These are phyloP conservation scores for Leccinum truebloodii DNA, from an alignment of 768 basidiomycete genomes.

Conservation along the genomic window DNA sequence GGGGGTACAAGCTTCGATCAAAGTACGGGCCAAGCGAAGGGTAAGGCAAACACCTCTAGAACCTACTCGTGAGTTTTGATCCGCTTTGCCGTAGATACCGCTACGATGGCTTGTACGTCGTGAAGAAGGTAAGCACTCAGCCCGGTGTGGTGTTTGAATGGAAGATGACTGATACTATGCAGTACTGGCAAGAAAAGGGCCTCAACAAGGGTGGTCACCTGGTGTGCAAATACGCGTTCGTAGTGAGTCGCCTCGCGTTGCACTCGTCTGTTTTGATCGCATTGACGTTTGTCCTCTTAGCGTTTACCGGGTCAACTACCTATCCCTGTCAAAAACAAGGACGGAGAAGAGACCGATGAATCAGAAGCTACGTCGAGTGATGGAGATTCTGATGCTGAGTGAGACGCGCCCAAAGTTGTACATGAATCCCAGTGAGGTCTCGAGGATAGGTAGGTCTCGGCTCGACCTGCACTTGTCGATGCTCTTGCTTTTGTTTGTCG, in stretches of 20 bases:
- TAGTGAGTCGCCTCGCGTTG: conserved; percentile 44
- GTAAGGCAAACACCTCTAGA: conserved; percentile 32
- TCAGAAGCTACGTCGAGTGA: neutral
- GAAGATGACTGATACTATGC: neutral
- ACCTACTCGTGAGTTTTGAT: neutral
- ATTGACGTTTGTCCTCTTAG: conserved; percentile 9
- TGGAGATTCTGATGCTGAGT: conserved; percentile 10
- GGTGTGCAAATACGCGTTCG: conserved; percentile 87
- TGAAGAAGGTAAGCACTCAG: conserved; percentile 57
- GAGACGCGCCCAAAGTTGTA: neutral
- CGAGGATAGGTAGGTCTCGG: neutral
- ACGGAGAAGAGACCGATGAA: conserved; percentile 11
- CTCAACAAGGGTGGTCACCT: conserved; percentile 65
- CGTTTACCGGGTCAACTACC: conserved; percentile 28
- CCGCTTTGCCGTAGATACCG: conserved; percentile 57
- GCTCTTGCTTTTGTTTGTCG: neutral
- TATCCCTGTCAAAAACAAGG: conserved; percentile 26
- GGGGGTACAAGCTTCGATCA: conserved; percentile 68
- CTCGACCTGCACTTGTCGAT: neutral
- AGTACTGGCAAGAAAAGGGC: conserved; percentile 80
- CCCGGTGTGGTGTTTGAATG: neutral
- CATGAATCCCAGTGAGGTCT: no score
- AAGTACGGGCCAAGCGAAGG: conserved; percentile 80
- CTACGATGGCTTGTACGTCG: conserved; percentile 86
- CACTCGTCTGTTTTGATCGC: neutral